Percentiles rank a stretch among this genome's conserved stretches.
These are phyloP conservation scores for Gyrodon lividus DNA, from an alignment of 768 basidiomycete species.

Conservation along the genomic window DNA sequence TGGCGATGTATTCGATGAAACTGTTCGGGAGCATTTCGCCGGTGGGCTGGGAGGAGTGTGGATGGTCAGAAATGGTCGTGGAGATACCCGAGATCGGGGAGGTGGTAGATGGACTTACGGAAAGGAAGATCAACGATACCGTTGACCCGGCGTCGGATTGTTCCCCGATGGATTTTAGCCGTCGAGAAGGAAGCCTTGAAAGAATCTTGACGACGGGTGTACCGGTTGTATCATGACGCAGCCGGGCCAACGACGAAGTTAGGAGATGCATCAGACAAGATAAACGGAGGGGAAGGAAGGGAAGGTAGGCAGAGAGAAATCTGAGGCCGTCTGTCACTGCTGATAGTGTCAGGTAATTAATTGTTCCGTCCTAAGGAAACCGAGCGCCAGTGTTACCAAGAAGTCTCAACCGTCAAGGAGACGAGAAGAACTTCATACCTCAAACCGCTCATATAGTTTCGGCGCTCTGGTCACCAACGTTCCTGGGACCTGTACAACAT, in stretches of 20 bases:
- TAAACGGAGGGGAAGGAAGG: constrained; percentile 74
- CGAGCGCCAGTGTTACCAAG: constrained; percentile 4
- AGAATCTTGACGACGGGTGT: constrained; percentile 66
- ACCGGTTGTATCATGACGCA: constrained; percentile 62
- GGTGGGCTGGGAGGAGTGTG: constrained; percentile 43
- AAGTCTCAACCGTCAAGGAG: neutral
- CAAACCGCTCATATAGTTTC: constrained; percentile 70
- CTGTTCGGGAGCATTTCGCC: constrained; percentile 70
- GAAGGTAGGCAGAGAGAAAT: constrained; percentile 75
- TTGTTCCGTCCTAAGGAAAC: constrained; percentile 69
- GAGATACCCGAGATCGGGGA: constrained; percentile 2
- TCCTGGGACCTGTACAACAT: constrained; percentile 82
- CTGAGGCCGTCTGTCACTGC: constrained; percentile 78
- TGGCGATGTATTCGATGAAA: constrained; percentile 71
- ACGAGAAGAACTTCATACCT: constrained; percentile 45
- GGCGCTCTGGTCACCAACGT: constrained; percentile 57
- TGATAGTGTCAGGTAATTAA: constrained; percentile 76
- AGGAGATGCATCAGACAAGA: constrained; percentile 67
- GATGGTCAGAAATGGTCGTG: neutral
- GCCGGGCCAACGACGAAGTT: constrained; percentile 48
- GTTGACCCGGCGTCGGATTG: constrained; percentile 65
- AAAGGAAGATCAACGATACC: constrained; percentile 60
- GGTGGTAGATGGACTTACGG: constrained; percentile 40
- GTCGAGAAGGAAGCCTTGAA: constrained; percentile 56
- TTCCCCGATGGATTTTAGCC: constrained; percentile 58